Base-by-base conservation (phyloP, 257 asterid species). In the Solanum okadae region DNA sequence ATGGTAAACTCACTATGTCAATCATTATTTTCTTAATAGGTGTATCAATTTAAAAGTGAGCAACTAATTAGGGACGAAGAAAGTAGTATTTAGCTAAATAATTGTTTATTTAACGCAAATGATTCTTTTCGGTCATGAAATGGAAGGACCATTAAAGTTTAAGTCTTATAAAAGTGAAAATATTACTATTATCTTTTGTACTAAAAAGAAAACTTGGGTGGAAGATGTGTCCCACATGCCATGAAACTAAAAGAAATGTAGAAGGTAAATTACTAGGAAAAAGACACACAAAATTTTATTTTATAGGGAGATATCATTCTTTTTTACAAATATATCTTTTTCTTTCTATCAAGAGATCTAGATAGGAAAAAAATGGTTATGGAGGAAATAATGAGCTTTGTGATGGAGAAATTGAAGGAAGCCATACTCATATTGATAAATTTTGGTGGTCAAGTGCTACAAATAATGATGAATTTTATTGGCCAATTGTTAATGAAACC, bases 331-430 rank as follows among this genome's bases (percentile, higher is more conserved):
- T 46, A 20, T 40, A 5, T 49, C 29, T 34, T 76, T 76, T 76
- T 1, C 33, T 76, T 37, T 23, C 33, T 76, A 33, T n/a, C 38
- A 14, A 18, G 18, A 52, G 63, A 87, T 4, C 2, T 7, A 70
- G 22, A 81, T 35, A 16, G 73, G 18, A 34, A 31, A 33, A n/a
- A 22, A 59, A 75, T 87, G 73, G 38, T 46, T 37, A 56, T 75
- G 38, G 78, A 73, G 83, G 49, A 18, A 31, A 29, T 91, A 87
- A 90, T 89, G 88, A 44, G 83, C n/a, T 59, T 42, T 15, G 61
- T 89, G 46, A 37, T 38, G 52, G 92, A 92, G 37, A 92, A 89
- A 71, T 8, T 87, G 70, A 91, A 88, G 82, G 91, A 88, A 86
- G 63, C 87, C 5, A 27, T 82, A 8, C 33, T 49, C 25, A 22